A percentile compares a stretch with the other conserved stretches of the same genome.
phyloP scores from a whole-genome alignment of 805 yeast genomes.

The Cyberlindnera mycetangii region DNA sequence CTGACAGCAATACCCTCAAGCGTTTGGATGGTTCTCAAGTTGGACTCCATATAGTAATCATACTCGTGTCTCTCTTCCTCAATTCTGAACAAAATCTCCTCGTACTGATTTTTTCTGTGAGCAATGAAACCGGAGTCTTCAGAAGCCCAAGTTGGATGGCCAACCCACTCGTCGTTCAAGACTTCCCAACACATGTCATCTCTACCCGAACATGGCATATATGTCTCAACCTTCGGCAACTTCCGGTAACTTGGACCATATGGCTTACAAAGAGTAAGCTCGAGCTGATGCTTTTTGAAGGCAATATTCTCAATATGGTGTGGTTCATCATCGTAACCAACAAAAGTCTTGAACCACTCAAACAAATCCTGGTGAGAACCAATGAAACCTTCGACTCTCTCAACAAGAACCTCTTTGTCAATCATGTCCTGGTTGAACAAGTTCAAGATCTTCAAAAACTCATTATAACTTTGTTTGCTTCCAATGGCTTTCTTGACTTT shows the following conservation, averaged over 20 bases:
- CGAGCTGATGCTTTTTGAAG: slow-evolving; percentile 88
- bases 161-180: slow-evolving; percentile 97
- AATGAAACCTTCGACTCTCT: slow-evolving; percentile 78
- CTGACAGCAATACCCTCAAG: slow-evolving; percentile 93
- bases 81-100: slow-evolving; percentile 88
- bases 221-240: slow-evolving; percentile 89
- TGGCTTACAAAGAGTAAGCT: slow-evolving; percentile 85
- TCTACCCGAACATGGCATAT: slow-evolving; percentile 96
- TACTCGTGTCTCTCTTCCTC: slow-evolving; percentile 98
- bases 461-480: slow-evolving; percentile 86
- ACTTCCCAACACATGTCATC: slow-evolving; percentile 99
- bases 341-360: slow-evolving; percentile 90
- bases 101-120: slow-evolving; percentile 97
- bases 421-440: slow-evolving; percentile 88
- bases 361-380: slow-evolving; percentile 78
- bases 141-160: slow-evolving; percentile 99
- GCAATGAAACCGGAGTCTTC: slow-evolving; percentile 99
- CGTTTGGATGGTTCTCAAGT: slow-evolving; percentile 90
- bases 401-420: slow-evolving; percentile 77
- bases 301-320: slow-evolving; percentile 81
- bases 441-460: slow-evolving; percentile 84
- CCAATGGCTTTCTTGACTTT: slow-evolving; percentile 85
- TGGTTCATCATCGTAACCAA: slow-evolving; percentile 84
- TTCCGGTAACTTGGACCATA: slow-evolving; percentile 94
- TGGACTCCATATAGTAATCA: slow-evolving; percentile 93